Base-by-base conservation (phyloP, 2,329 filamentous ascomycete species). In the Aspergillus caelatus region DNA sequence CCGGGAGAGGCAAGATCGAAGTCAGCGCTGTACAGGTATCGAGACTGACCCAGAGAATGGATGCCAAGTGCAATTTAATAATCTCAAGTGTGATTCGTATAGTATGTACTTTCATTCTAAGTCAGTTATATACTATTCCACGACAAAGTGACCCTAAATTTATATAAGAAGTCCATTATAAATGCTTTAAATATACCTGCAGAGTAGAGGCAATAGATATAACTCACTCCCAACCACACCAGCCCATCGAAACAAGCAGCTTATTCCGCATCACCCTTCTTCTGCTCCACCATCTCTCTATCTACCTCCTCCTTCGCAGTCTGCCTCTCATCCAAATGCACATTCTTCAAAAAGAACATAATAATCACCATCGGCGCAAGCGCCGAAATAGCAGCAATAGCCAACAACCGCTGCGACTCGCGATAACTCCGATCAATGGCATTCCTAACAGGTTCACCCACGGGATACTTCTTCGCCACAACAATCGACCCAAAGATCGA, bases 291-390 rank as follows among this genome's bases (percentile, higher is more conserved):
- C 9, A 21, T 11, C 4, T 46, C 43, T 4, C 4, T 46, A 9
- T 46, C 43, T 4, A 4, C 21, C 21, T 23, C 14, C 28, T 53
- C 50, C 6, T 19, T 19, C 2, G n/a, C 32, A 14, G 58, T 41
- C 54, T 62, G 54, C 21, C 36, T 30, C 32, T 70, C 66, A 63
- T 65, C 64, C 23, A 72, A 43, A 19, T 61, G 58, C 34, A 72
- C 62, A 57, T 71, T 67, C 52, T 64, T 65, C 53, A 72, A 48
- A 46, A 72, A 69, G 52, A 71, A 62, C 68, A 72, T 70, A 14
- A 67, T 57, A 55, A 68, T 58, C 12, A 72, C 32, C 68, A 69
- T 69, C 8, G 64, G 65, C 5, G 62, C 66, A 9, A 70, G 32
- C 2, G 67, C 65, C 28, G 52, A 34, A 21, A 69, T n/a, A 1